Conservation (phyloP, 148 eudicot species). For the Heliamphora exappendiculata region DNA sequence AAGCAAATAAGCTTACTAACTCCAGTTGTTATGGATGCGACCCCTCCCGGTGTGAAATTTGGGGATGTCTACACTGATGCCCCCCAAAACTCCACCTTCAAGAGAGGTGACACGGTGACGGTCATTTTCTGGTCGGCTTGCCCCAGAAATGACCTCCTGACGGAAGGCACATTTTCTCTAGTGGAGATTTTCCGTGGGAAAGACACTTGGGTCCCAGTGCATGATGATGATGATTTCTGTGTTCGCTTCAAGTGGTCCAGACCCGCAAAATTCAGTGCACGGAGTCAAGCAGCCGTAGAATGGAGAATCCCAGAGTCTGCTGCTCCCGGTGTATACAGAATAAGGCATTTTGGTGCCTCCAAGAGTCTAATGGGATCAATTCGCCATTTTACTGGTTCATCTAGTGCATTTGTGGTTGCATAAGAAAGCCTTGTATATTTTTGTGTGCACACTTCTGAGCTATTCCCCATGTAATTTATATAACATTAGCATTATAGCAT, state of each 20-base stretch:
- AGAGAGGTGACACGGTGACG: slow-evolving; percentile 56
- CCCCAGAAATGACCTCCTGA: slow-evolving; percentile 91
- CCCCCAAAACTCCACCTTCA: slow-evolving; percentile 59
- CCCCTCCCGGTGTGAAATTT: slow-evolving; percentile 59
- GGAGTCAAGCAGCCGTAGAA: slow-evolving; percentile 65
- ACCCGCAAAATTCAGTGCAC: slow-evolving; percentile 56
- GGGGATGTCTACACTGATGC: slow-evolving; percentile 60
- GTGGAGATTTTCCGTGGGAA: slow-evolving; percentile 64
- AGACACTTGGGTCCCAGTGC: slow-evolving; percentile 62
- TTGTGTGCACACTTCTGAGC: not conserved
- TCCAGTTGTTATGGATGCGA: slow-evolving; percentile 60
- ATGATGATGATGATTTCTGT: slow-evolving; percentile 90
- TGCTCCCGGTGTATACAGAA: slow-evolving; percentile 65
- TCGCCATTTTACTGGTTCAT: slow-evolving; percentile 67
- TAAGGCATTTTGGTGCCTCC: slow-evolving; percentile 83
- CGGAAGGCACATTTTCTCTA: slow-evolving; percentile 79
- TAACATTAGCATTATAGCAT: not conserved
- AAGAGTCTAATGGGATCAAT: slow-evolving; percentile 56
- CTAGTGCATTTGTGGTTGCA: slow-evolving; percentile 74
- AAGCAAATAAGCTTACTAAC: slow-evolving; percentile 75
- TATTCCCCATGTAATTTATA: not conserved
- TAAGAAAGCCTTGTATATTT: slow-evolving; percentile 15
- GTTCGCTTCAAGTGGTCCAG: slow-evolving; percentile 78
- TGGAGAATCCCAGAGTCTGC: slow-evolving; percentile 72
- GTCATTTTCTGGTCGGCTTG: slow-evolving; percentile 76